phyloP scores from a whole-genome alignment of 208 protist species.

The Naegleria lovaniensis region DNA sequence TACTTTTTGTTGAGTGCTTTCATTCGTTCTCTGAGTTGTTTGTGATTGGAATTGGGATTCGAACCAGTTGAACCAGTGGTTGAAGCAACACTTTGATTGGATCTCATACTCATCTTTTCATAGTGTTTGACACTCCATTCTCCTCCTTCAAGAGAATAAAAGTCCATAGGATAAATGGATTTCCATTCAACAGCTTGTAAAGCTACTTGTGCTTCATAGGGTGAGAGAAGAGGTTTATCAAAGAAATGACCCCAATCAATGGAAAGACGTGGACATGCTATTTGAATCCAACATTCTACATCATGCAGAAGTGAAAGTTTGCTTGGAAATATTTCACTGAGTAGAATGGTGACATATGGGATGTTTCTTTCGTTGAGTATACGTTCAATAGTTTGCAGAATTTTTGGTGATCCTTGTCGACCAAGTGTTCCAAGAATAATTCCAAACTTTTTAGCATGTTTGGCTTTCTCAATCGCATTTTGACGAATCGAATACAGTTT shows the following conservation, averaged over 20 bases:
- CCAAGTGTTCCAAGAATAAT: constrained; percentile 95
- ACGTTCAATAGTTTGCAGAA: constrained; percentile 79
- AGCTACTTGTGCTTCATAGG: constrained; percentile 91
- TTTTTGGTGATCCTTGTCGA: constrained; percentile 85
- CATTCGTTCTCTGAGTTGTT: background rate
- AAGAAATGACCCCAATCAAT: constrained; percentile 99
- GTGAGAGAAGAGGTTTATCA: constrained; percentile 84
- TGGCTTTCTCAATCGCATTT: constrained; percentile 64
- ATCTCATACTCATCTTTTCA: background rate
- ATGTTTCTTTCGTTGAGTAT: constrained; percentile 63
- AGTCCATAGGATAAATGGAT: constrained; percentile 90
- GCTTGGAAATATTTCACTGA: constrained; percentile 93
- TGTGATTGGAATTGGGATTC: too few species aligned
- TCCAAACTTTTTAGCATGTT: constrained; percentile 74
- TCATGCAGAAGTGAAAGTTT: constrained; percentile 82
- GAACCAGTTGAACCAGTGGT: too few species aligned
- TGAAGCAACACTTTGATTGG: too few species aligned
- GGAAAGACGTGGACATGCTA: constrained; percentile 94
- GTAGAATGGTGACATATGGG: constrained; percentile 73
- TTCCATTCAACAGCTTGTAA: constrained; percentile 73
- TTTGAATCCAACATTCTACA: constrained; percentile 88
- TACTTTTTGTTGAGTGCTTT: background rate
- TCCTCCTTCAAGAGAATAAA: constrained; percentile 85
- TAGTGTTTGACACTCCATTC: constrained; percentile 85
- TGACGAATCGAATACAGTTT: constrained; percentile 78